Evolutionary conservation across 805 yeast genomes (phyloP).

Genomic region (Yamadazyma endophytica): DNA sequence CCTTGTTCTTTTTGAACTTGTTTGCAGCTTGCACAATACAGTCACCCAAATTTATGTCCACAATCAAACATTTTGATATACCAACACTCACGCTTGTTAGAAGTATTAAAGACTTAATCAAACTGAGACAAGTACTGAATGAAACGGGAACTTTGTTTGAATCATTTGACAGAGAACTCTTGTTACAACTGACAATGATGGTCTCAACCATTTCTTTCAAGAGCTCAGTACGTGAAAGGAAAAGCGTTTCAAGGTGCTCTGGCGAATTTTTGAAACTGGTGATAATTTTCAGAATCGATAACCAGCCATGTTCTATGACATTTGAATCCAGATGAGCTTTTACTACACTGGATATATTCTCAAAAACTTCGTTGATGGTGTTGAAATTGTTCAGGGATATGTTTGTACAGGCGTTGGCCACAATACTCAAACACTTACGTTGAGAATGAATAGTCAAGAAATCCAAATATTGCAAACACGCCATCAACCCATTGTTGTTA

Average conservation of each 20-base stretch:
- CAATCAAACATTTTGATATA: conserved; percentile 40
- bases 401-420: conserved; percentile 61
- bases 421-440: conserved; percentile 69
- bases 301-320: conserved; percentile 63
- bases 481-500: conserved; percentile 55
- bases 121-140: conserved; percentile 36
- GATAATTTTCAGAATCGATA: conserved; percentile 56
- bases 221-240: conserved; percentile 16
- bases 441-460: conserved; percentile 89
- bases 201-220: conserved; percentile 20
- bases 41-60: conserved; percentile 45
- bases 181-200: conserved; percentile 23
- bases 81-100: conserved; percentile 41
- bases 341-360: conserved; percentile 54
- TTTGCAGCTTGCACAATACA: conserved; percentile 47
- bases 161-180: conserved; percentile 11
- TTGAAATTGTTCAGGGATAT: conserved; percentile 43
- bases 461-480: conserved; percentile 72
- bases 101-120: conserved; percentile 44
- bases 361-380: conserved; percentile 54
- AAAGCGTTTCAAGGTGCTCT: conserved; percentile 41
- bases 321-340: conserved; percentile 51
- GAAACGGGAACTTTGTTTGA: conserved; percentile 19
- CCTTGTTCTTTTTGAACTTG: conserved; percentile 38
- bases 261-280: conserved; percentile 45